phyloP scores from a whole-genome alignment of 1,139 yeast genomes.

The Candida glucosophila region DNA sequence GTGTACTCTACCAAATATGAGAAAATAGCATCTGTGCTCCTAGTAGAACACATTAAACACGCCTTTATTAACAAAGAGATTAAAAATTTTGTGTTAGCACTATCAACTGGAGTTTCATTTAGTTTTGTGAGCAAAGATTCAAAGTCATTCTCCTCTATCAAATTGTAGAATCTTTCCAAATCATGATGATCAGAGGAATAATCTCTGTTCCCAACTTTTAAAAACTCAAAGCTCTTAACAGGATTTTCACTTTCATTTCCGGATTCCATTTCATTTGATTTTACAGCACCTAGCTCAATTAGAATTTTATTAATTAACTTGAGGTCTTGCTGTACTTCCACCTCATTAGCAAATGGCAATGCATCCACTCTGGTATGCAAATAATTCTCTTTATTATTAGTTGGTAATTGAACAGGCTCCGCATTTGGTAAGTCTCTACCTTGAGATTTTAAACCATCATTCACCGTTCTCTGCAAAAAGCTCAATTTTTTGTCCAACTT shows the following conservation, averaged over 20 bases:
- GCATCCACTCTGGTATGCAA: constrained; percentile 64
- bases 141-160: constrained; percentile 39
- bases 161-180: constrained; percentile 16
- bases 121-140: constrained; percentile 32
- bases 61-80: constrained; percentile 58
- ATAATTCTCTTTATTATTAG: constrained; percentile 58
- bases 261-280: constrained; percentile 1
- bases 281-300: constrained; percentile 15
- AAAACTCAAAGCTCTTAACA: constrained; percentile 5
- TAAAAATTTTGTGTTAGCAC: constrained; percentile 31
- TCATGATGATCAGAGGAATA: constrained; percentile 23
- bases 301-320: constrained; percentile 48
- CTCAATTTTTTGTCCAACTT: constrained; percentile 76
- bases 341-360: constrained; percentile 68
- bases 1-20: constrained; percentile 11
- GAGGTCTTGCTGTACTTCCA: constrained; percentile 48
- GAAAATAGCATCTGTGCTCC: constrained; percentile 52
- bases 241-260: constrained; percentile 1
- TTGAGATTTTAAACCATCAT: constrained; percentile 8
- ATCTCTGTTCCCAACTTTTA: constrained; percentile 8
- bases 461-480: constrained; percentile 12
- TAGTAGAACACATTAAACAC: constrained; percentile 39
- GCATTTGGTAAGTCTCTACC: too few relatives aligned
- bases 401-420: constrained; percentile 30
- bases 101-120: constrained; percentile 14